These are phyloP conservation scores for Gynochthodes officinalis DNA, from an alignment of 257 asterid genomes.

Conservation along the genomic window DNA sequence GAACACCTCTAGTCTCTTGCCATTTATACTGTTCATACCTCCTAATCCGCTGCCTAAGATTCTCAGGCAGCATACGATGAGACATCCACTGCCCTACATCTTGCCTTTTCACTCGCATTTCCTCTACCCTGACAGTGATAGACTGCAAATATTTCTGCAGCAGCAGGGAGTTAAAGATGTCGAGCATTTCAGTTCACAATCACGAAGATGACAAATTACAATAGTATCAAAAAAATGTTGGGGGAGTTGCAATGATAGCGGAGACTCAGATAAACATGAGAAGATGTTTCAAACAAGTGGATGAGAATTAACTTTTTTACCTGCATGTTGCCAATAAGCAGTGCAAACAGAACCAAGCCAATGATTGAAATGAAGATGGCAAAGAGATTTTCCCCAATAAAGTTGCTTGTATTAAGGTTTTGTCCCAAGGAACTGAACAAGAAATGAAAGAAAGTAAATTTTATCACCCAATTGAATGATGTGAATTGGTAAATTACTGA, in stretches of 20 bases:
- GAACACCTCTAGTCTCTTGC: constrained; percentile 69
- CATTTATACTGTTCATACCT: constrained; percentile 43
- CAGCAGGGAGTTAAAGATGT: neutral
- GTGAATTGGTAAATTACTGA: neutral
- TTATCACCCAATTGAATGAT: constrained; percentile 1
- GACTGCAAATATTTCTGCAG: constrained; percentile 38
- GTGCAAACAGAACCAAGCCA: constrained; percentile 36
- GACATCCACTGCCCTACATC: constrained; percentile 48
- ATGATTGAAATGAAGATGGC: constrained; percentile 29
- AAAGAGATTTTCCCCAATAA: constrained; percentile 28
- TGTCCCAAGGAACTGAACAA: constrained; percentile 41
- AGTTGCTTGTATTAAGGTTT: constrained; percentile 33
- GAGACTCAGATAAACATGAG: neutral
- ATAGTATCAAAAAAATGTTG: too few species aligned
- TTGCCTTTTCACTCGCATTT: constrained; percentile 35
- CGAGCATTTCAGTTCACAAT: constrained; percentile 7
- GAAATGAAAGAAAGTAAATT: neutral
- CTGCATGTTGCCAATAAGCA: constrained; percentile 43
- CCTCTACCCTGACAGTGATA: constrained; percentile 39
- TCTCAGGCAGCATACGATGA: constrained; percentile 38
- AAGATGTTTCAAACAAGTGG: neutral
- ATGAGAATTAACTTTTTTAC: constrained; percentile 6
- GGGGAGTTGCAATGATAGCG: neutral
- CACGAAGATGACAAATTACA: neutral
- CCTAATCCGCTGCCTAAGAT: constrained; percentile 30